Evolutionary conservation across 352 stramenopile genomes (phyloP), one percentile per base, ranked within the genome.

Genomic region (Pythium sp.): DNA sequence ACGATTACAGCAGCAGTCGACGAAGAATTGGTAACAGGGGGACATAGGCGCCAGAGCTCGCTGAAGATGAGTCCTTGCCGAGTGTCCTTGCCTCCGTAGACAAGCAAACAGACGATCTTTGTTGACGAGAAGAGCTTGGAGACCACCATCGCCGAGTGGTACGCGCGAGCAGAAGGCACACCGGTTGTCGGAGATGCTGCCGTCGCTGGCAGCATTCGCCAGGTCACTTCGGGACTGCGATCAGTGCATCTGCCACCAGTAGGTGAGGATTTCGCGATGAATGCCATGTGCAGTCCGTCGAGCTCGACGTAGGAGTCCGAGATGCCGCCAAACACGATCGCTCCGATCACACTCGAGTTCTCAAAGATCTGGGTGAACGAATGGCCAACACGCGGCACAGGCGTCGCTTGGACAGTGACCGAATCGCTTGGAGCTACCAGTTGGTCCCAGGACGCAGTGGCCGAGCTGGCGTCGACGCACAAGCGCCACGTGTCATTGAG

Each of bases 21-120:
- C 5, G 38, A 61, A 28, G 62, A 53, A 53, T n/a, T 22, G 0
- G 22, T 8, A 9, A 14, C 15, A 28, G 70, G 34, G 4, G 84
- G 84, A 54, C 81, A 93, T 30, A 93, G 68, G 0, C 80, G 73
- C 85, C 85, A 91, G n/a, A 93, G 67, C n/a, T 93, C 81, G 55
- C 80, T 74, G 54, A 89, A 89, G 68, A 93, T 87, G n/a, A 70
- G 56, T 20, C 73, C 80, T 22, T 76, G 72, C 46, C 71, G 56
- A 38, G 70, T 61, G 62, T 62, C 87, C n/a, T 84, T 84, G 8
- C 85, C 85, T 8, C 85, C 85, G 15, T 82, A 87, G 18, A 93
- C 58, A 12, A 93, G 28, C 43, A 91, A 26, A 61, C 85, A 91
- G 18, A 66, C 69, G 41, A 70, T 72, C 24, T 72, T 70, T 18